Percentiles rank a stretch among this genome's conserved stretches.
phyloP scores from a whole-genome alignment of 2,329 filamentous ascomycete species.

The Dothistroma septosporum region DNA sequence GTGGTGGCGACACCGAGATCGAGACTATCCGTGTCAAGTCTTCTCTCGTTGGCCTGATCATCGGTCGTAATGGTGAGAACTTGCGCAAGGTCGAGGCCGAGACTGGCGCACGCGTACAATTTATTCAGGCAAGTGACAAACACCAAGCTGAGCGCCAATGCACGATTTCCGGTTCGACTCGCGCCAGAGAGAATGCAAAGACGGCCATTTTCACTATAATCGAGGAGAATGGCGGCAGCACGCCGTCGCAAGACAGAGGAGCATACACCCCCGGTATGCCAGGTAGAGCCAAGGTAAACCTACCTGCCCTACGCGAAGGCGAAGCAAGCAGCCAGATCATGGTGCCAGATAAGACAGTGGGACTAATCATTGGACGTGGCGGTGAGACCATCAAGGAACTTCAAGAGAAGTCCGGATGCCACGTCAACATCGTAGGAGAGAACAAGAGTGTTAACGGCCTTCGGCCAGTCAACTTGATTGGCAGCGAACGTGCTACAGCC shows the following conservation, averaged over 20 bases:
- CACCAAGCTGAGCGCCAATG: slow-evolving; percentile 74
- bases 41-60: slow-evolving; percentile 81
- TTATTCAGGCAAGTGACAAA: slow-evolving; percentile 69
- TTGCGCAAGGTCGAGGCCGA: slow-evolving; percentile 78
- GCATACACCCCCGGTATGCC: slow-evolving; percentile 36
- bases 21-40: slow-evolving; percentile 86
- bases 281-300: slow-evolving; percentile 35
- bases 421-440: slow-evolving; percentile 92
- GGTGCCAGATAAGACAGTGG: slow-evolving; percentile 89
- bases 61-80: slow-evolving; percentile 86
- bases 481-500: slow-evolving; percentile 67
- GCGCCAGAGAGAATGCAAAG: slow-evolving; percentile 72
- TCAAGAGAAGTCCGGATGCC: slow-evolving; percentile 87
- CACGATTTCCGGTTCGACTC: slow-evolving; percentile 72
- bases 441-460: slow-evolving; percentile 88
- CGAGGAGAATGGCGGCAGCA: slow-evolving; percentile 67
- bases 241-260: slow-evolving; percentile 31
- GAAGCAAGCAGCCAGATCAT: slow-evolving; percentile 89
- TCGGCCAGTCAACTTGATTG: slow-evolving; percentile 85
- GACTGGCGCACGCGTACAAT: slow-evolving; percentile 79
- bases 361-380: slow-evolving; percentile 87
- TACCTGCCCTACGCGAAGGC: slow-evolving; percentile 63
- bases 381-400: slow-evolving; percentile 90
- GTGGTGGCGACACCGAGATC: slow-evolving; percentile 60
- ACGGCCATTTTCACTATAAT: slow-evolving; percentile 82